Evolutionary conservation across 805 yeast species (phyloP), one percentile per base, ranked within the genome.

Genomic region (Kuraishia ogatae): DNA sequence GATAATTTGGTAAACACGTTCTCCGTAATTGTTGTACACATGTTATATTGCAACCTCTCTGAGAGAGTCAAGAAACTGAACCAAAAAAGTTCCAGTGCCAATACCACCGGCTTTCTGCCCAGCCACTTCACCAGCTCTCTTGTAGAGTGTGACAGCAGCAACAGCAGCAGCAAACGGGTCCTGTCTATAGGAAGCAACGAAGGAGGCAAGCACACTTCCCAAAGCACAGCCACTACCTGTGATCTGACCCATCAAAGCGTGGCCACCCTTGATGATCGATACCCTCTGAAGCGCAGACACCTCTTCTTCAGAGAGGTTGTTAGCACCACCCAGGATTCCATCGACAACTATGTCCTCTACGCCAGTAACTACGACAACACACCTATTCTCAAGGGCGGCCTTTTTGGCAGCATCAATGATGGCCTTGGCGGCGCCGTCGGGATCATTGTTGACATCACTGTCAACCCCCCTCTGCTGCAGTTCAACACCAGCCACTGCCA

Each of bases 221-320:
- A 90, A 69, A 0, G 93, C 80, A 59, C 97, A 90, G 0, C 97
- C 97, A 1, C 91, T 74, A 0, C 96, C 96, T 0, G 96, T 89
- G 4, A 89, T 79, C 11, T 71, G 65, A 0, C 85, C 84, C 86
- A 89, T 83, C 19, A 83, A 60, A 21, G 69, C 68, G 60, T 81
- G 77, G 1, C 94, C 90, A 5, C 92, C 93, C 8, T 62, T 56
- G 3, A 83, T 64, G 2, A 64, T 60, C 2, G 62, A 64, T 2
- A 67, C 66, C 24, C 67, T 64, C n/a, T 71, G 72, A 17, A 61
- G 10, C 6, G 62, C 60, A 1, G 61, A 59, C 10, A 61, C 51
- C 17, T 35, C 17, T 17, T 35, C 43, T 17, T 35, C 17, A 4
- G 60, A 51, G 10, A 56, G 54, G 50, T 19, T 2, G 53, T 52